Evolutionary conservation across 768 basidiomycete genomes (phyloP).

Genomic region (Leucocoprinus sp.): DNA sequence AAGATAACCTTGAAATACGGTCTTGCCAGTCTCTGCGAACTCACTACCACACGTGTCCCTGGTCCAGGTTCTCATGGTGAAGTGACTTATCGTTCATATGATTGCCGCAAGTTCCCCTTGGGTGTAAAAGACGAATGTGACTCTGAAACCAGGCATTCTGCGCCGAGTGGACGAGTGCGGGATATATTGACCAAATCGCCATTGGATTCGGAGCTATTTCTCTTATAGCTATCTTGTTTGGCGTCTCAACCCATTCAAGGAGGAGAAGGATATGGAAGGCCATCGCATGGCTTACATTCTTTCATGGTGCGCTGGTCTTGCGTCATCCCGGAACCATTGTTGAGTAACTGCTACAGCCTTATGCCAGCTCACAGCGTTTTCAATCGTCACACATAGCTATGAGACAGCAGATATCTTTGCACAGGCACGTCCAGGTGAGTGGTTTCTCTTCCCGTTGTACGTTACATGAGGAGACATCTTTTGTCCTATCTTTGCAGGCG

Average conservation of each 20-base stretch:
- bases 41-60: constrained; percentile 39
- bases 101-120: constrained; percentile 61
- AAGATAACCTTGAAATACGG: constrained; percentile 51
- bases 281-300: constrained; percentile 52
- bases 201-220: constrained; percentile 57
- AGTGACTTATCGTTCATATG: constrained; percentile 43
- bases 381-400: constrained; percentile 56
- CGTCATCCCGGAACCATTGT: not conserved
- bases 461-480: not conserved
- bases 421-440: constrained; percentile 51
- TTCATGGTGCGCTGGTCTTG: constrained; percentile 41
- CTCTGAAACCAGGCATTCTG: constrained; percentile 53
- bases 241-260: constrained; percentile 65
- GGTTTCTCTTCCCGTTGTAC: not conserved
- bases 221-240: constrained; percentile 51
- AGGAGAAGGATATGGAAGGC: constrained; percentile 72
- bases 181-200: constrained; percentile 55
- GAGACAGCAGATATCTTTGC: constrained; percentile 42
- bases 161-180: constrained; percentile 62
- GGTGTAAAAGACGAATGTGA: constrained; percentile 40
- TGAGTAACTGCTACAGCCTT: constrained; percentile 32
- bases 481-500: constrained; percentile 29
- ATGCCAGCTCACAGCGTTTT: constrained; percentile 55
- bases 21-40: constrained; percentile 49
- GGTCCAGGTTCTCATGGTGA: constrained; percentile 32